Evolutionary conservation across 1,284 basidiomycete species (phyloP), one percentile per base, ranked within the genome.

Genomic region (Cutaneotrichosporon sp.): DNA sequence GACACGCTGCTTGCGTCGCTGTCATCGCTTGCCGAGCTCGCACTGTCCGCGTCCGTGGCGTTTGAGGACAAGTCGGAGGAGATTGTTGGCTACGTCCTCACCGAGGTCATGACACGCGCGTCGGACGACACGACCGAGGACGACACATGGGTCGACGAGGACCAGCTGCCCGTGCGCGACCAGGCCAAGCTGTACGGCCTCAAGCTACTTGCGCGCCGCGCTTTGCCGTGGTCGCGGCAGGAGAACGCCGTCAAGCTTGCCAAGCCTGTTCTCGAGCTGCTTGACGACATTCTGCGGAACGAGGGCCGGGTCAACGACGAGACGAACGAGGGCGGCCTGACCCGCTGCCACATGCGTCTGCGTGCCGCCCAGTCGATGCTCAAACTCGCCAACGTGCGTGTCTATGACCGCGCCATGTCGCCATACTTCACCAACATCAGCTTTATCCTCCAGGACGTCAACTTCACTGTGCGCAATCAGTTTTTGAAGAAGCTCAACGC

Each of bases 361-460:
- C 84, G 88, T 63, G 90, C 92, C 0, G 86, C 87, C 0, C 75
- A 85, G 9, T 90, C 87, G 1, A 68, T 97, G 45, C 74, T 97
- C 40, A 90, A 92, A 69, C 77, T 99, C 9, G 84, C 86, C 0
- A 80, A 83, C 0, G 77, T 84, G 13, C 77, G 80, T 17, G 68
- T 66, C 0, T 93, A 84, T 68, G 80, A 83, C n/a, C 77, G 78
- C 26, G 79, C 80, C 4, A 80, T 91, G 15, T 65, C 78, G 13
- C 76, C 76, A 14, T 81, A 83, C 64, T 92, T 93, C 63, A 73
- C 85, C 33, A 76, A 80, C 56, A 67, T 97, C 15, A 88, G 86
- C 1, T 78, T 90, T 49, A 82, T 82, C 2, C 80, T 89, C 10
- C 91, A 96, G 78, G 94, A 98, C 67, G 79, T 88, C 1, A 89